Evolutionary conservation across 768 basidiomycete genomes (phyloP).

Genomic region (Russula lepida): DNA sequence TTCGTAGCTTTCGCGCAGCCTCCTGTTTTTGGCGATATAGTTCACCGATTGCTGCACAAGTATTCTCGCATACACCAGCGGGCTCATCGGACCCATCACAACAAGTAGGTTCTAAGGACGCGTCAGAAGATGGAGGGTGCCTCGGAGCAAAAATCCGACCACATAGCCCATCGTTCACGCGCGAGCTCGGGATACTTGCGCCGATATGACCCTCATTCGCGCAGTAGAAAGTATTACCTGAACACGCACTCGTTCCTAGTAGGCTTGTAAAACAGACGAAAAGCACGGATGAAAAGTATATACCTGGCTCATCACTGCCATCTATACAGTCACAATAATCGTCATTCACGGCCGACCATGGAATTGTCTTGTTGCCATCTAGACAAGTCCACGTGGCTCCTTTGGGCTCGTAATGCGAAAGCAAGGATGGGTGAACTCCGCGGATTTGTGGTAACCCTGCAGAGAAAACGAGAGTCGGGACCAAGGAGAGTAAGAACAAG

Average conservation of each 20-base stretch:
- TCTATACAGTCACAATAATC: constrained; percentile 93
- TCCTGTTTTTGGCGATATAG: constrained; percentile 57
- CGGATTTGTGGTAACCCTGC: constrained; percentile 37
- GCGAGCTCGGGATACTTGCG: constrained; percentile 62
- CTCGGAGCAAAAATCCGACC: constrained; percentile 42
- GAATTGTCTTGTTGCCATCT: constrained; percentile 69
- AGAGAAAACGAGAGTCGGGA: not conserved
- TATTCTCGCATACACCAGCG: constrained; percentile 68
- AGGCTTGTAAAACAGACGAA: not conserved
- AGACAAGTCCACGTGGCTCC: constrained; percentile 62
- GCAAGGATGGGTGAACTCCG: constrained; percentile 49
- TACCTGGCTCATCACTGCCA: constrained; percentile 94
- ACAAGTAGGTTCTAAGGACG: constrained; percentile 67
- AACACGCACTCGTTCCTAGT: constrained; percentile 79
- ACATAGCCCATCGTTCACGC: constrained; percentile 90
- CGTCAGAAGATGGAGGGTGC: constrained; percentile 1
- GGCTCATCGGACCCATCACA: constrained; percentile 96
- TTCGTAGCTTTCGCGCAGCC: constrained; percentile 68
- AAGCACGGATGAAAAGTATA: constrained; percentile 24
- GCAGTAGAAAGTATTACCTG: constrained; percentile 72
- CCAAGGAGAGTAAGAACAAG: not conserved
- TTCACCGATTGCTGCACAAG: constrained; percentile 68
- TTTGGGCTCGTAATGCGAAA: constrained; percentile 48
- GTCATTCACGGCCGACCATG: constrained; percentile 80
- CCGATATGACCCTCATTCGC: constrained; percentile 84